Evolutionary conservation across 345 rosid species (phyloP).

Genomic region (Citrus reticulata): DNA sequence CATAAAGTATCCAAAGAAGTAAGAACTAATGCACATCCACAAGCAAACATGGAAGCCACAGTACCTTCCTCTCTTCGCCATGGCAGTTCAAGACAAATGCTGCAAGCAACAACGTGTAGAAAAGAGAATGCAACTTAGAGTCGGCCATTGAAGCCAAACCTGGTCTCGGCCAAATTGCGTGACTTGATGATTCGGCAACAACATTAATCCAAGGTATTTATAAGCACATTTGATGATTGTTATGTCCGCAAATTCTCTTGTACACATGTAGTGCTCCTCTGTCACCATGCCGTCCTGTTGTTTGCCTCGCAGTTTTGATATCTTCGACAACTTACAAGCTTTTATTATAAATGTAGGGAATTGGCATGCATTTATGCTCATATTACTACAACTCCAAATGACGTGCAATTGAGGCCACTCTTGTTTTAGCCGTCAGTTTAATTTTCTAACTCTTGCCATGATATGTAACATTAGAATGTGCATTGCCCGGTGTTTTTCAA

Average conservation of each 20-base stretch:
- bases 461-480: neutral
- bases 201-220: slow-evolving; percentile 3
- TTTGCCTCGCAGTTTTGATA: neutral
- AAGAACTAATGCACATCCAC: neutral
- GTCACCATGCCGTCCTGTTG: neutral
- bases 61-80: slow-evolving; percentile 30
- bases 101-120: slow-evolving; percentile 7
- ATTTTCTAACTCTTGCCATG: neutral
- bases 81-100: slow-evolving; percentile 23
- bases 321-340: neutral
- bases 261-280: neutral
- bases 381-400: neutral
- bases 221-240: slow-evolving; percentile 9
- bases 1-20: neutral
- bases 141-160: slow-evolving; percentile 12
- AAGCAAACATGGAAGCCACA: neutral
- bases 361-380: neutral
- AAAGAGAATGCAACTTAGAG: slow-evolving; percentile 12
- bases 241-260: slow-evolving; percentile 3
- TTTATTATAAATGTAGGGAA: neutral
- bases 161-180: neutral
- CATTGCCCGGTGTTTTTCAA: neutral
- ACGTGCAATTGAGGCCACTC: neutral
- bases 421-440: slow-evolving; percentile 6
- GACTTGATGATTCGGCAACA: neutral